These are phyloP conservation scores for Eruca vesicaria DNA, from an alignment of 441 rosid genomes.

Conservation along the genomic window DNA sequence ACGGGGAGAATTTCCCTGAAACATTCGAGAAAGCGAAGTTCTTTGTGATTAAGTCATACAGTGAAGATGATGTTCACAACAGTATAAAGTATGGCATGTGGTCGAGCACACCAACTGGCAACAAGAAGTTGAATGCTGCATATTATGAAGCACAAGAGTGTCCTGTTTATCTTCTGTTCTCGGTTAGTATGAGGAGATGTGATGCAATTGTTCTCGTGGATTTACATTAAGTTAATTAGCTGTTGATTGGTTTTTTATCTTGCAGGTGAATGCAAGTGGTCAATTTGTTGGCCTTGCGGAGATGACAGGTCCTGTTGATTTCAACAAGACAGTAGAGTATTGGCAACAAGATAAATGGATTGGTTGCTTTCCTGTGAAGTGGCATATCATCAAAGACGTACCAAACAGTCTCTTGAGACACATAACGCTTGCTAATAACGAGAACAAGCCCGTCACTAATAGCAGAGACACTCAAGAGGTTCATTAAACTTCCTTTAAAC, in stretches of 20 bases:
- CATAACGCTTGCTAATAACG: slow-evolving; percentile 59
- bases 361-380: slow-evolving; percentile 74
- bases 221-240: background rate
- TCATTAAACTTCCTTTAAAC: background rate
- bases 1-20: slow-evolving; percentile 50
- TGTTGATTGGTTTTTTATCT: background rate
- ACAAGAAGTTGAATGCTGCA: slow-evolving; percentile 85
- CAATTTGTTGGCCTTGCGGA: slow-evolving; percentile 77
- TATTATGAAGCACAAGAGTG: slow-evolving; percentile 67
- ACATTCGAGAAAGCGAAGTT: slow-evolving; percentile 51
- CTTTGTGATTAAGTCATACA: slow-evolving; percentile 71
- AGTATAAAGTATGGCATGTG: slow-evolving; percentile 66
- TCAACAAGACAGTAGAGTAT: slow-evolving; percentile 59
- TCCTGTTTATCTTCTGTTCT: slow-evolving; percentile 84
- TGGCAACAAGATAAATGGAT: slow-evolving; percentile 89
- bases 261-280: slow-evolving; percentile 77
- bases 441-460: slow-evolving; percentile 77
- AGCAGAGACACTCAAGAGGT: slow-evolving; percentile 88
- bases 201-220: background rate
- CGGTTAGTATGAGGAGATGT: slow-evolving; percentile 51
- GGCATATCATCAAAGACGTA: slow-evolving; percentile 72
- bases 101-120: slow-evolving; percentile 77
- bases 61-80: slow-evolving; percentile 81
- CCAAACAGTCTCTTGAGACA: slow-evolving; percentile 67
- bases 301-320: slow-evolving; percentile 73